Percentiles rank a stretch among this genome's conserved stretches.
phyloP scores from a whole-genome alignment of 23 red algal genomes.

The Pyropia haitanensis region DNA sequence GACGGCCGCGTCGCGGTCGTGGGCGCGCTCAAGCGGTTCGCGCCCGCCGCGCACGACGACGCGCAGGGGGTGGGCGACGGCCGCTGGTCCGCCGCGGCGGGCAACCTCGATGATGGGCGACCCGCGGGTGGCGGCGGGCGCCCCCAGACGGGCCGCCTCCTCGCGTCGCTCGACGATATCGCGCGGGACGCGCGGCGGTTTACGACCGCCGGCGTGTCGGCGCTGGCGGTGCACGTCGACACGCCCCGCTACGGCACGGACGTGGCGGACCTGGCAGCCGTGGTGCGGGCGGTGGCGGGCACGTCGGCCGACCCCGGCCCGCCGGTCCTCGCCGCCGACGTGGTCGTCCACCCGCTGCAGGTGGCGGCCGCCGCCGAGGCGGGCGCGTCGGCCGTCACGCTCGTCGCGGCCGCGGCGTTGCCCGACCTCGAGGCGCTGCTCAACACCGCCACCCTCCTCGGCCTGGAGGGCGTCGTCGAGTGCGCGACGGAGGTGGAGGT shows the following conservation, averaged over 20 bases:
- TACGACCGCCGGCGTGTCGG: constrained; percentile 24
- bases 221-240: constrained; percentile 37
- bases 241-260: constrained; percentile 26
- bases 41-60: constrained; percentile 6
- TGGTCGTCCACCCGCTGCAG: constrained; percentile 88
- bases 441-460: constrained; percentile 74
- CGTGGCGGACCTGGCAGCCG: constrained; percentile 9
- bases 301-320: constrained; percentile 21
- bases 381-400: constrained; percentile 69
- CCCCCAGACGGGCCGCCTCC: neutral
- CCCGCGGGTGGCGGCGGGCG: too few species aligned
- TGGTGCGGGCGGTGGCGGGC: constrained; percentile 7
- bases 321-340: constrained; percentile 66
- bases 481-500: constrained; percentile 73
- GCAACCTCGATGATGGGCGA: too few species aligned
- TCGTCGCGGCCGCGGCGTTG: constrained; percentile 75
- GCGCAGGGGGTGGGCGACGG: neutral
- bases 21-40: constrained; percentile 52
- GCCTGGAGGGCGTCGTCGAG: constrained; percentile 91
- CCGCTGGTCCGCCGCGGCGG: too few species aligned
- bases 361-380: constrained; percentile 77
- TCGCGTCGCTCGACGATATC: constrained; percentile 36
- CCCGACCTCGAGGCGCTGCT: constrained; percentile 77
- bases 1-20: constrained; percentile 53
- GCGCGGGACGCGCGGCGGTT: constrained; percentile 27